A percentile compares a stretch with the other conserved stretches of the same genome.
Evolutionary conservation across 2,329 filamentous ascomycete genomes (phyloP).

Genomic region (Pyrenochaeta sp.): DNA sequence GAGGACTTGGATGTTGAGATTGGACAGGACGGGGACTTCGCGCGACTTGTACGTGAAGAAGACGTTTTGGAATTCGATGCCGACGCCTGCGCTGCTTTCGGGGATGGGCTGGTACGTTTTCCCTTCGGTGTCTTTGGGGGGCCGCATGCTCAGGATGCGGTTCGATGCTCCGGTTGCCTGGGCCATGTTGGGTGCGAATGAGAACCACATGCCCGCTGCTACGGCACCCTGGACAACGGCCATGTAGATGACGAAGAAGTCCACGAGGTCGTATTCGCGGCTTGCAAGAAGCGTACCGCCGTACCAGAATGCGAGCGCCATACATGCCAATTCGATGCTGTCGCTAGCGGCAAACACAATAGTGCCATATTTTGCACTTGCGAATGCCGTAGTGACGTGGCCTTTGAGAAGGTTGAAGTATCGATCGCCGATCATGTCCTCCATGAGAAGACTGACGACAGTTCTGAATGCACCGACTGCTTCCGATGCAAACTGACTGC

Average conservation of each 20-base stretch:
- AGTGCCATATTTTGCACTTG: conserved; percentile 68
- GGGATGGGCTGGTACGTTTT: conserved; percentile 17
- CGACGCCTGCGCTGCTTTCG: conserved; percentile 21
- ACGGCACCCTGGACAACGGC: conserved; percentile 56
- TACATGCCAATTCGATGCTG: conserved; percentile 68
- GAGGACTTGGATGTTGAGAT: conserved; percentile 54
- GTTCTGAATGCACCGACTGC: conserved; percentile 77
- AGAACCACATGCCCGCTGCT: conserved; percentile 50
- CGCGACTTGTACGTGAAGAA: conserved; percentile 93
- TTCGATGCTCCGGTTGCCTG: conserved; percentile 48
- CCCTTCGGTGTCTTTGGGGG: conserved; percentile 13
- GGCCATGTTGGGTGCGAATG: conserved; percentile 57
- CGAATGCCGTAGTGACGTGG: conserved; percentile 67
- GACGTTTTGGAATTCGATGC: conserved; percentile 88
- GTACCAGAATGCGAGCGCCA: conserved; percentile 67
- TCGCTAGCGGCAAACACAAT: conserved; percentile 74
- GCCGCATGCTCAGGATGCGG: conserved; percentile 45
- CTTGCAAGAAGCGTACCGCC: conserved; percentile 46
- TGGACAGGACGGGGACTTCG: conserved; percentile 69
- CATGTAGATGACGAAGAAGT: conserved; percentile 63
- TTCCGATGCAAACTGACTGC: conserved; percentile 77
- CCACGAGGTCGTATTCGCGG: conserved; percentile 56
- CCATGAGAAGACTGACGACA: conserved; percentile 73
- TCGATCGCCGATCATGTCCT: conserved; percentile 67
- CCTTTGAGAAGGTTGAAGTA: conserved; percentile 66